These are phyloP conservation scores for Solanum tarapatanum DNA, from an alignment of 257 asterid species.

Conservation along the genomic window DNA sequence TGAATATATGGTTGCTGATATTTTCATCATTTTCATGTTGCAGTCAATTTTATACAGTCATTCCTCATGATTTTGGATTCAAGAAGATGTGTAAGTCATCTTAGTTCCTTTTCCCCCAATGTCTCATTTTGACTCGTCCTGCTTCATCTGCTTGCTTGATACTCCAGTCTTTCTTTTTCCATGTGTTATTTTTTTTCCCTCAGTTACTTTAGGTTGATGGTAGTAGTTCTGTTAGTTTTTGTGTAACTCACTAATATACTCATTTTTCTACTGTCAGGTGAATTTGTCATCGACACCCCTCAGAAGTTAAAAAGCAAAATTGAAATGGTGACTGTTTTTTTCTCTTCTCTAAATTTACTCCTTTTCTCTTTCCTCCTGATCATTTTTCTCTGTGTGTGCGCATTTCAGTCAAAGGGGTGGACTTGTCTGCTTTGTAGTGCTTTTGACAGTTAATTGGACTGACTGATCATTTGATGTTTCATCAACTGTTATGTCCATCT, in stretches of 20 bases:
- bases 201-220: neutral
- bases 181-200: neutral
- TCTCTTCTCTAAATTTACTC: neutral
- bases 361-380: neutral
- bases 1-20: neutral
- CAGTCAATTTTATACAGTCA: conserved; percentile 90
- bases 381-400: neutral
- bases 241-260: neutral
- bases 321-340: conserved; percentile 62
- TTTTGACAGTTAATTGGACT: neutral
- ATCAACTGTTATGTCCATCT: neutral
- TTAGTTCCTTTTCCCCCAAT: conserved; percentile 5
- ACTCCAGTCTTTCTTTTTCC: neutral
- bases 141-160: neutral
- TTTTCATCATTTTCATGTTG: conserved; percentile 10
- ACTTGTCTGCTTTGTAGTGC: neutral
- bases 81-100: conserved; percentile 58
- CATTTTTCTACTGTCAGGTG: conserved; percentile 38
- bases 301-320: conserved; percentile 74
- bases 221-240: neutral
- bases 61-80: conserved; percentile 94
- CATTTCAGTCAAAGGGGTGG: neutral
- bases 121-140: neutral
- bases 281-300: conserved; percentile 82
- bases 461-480: neutral